A percentile compares a stretch with the other conserved stretches of the same genome.
Conservation (phyloP, 768 basidiomycete species). For the Pleurotus citrinopileatus region DNA sequence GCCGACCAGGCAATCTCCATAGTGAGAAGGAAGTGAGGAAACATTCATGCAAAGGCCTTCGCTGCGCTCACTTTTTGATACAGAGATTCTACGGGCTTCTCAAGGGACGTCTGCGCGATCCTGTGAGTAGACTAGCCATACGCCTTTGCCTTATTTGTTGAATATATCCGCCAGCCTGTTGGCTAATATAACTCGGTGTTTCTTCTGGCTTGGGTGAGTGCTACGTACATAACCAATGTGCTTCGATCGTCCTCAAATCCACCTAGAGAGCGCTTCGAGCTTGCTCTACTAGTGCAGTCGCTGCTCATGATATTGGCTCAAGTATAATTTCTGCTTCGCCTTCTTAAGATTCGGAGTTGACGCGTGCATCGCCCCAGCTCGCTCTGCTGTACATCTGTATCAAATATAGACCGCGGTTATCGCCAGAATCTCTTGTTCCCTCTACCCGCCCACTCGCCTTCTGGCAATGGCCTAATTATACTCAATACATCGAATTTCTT, state of each 20-base stretch:
- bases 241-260: no score
- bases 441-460: conserved; percentile 71
- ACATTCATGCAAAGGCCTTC: conserved; percentile 4
- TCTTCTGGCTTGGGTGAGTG: conserved; percentile 81
- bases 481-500: conserved; percentile 80
- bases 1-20: conserved; percentile 84
- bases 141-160: conserved; percentile 9
- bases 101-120: conserved; percentile 83
- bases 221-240: no score
- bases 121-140: conserved; percentile 41
- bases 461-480: conserved; percentile 83
- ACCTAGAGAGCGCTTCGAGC: conserved; percentile 69
- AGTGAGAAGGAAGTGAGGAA: conserved; percentile 61
- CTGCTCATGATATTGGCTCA: conserved; percentile 84
- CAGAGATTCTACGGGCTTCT: conserved; percentile 85
- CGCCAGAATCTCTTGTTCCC: conserved; percentile 53
- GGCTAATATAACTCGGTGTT: conserved; percentile 86
- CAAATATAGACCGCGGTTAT: conserved; percentile 57
- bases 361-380: conserved; percentile 40
- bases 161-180: conserved; percentile 47
- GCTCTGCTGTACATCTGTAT: conserved; percentile 82
- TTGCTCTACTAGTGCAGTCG: conserved; percentile 75
- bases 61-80: conserved; percentile 9
- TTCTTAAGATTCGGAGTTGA: not conserved
- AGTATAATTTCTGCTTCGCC: conserved; percentile 37